Conservation (phyloP, 805 yeast genomes). For the Starmerella kuoi region DNA sequence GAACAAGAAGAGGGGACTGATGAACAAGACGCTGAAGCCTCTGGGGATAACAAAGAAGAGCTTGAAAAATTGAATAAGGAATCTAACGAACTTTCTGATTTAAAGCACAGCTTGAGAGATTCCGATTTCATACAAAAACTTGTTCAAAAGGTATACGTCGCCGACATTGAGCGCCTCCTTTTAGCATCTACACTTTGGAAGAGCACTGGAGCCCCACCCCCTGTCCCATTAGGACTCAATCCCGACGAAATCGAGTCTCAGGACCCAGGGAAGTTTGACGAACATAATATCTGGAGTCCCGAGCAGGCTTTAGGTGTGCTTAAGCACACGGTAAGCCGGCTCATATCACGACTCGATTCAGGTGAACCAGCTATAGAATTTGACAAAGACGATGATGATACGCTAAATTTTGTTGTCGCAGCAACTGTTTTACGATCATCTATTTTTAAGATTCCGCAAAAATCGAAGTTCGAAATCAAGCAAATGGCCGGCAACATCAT, state of each 20-base stretch:
- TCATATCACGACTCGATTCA: conserved; percentile 38
- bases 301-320: conserved; percentile 55
- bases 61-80: conserved; percentile 28
- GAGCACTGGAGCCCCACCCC: conserved; percentile 64
- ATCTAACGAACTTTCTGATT: conserved; percentile 28
- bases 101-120: conserved; percentile 27
- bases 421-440: conserved; percentile 85
- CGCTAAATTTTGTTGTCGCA: conserved; percentile 76
- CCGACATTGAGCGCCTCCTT: conserved; percentile 63
- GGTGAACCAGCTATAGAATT: conserved; percentile 39
- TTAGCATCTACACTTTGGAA: conserved; percentile 49
- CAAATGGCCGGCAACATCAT: conserved; percentile 94
- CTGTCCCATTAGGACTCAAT: conserved; percentile 43
- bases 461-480: conserved; percentile 66
- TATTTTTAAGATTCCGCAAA: conserved; percentile 77
- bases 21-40: conserved; percentile 46
- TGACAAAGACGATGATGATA: conserved; percentile 92
- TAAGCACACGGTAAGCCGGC: conserved; percentile 34
- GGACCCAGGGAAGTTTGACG: conserved; percentile 29
- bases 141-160: conserved; percentile 41
- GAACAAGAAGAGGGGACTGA: conserved; percentile 43
- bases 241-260: conserved; percentile 16
- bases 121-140: conserved; percentile 28
- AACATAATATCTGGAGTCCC: conserved; percentile 44
- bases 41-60: conserved; percentile 36